Base-by-base conservation (phyloP, 192 early-diverging fungal genomes). In the Globomyces pollinis-pini region DNA sequence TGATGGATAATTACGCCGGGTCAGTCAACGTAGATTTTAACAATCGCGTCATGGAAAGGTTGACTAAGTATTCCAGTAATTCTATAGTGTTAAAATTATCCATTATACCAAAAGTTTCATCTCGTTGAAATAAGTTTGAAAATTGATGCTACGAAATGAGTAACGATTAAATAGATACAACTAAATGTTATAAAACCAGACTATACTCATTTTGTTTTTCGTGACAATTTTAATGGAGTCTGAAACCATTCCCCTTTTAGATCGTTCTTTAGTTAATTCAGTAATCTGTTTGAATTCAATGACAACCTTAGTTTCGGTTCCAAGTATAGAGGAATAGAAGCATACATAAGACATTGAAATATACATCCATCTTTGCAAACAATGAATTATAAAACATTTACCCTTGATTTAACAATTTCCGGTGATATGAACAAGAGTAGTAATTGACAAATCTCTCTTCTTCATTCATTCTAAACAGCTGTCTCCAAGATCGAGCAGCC, bases 301-400 rank as follows among this genome's bases (percentile, higher is more conserved):
- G 38, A 92, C 76, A 28, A 95, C 71, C 65, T 90, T 93, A 33
- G 93, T 96, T 66, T 99, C 96, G 3, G 84, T 78, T 1, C 91
- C 93, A 34, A 99, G 80, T 36, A 97, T 73, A 57, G 92, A 93
- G 18, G 93, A 92, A 71, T 99, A 91, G 64, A 98, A 99, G 76
- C 89, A 90, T 23, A 95, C 65, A 65, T 92, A 88, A 59, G 93
- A 89, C 63, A 91, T 84, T 47, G 88, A 91, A 38, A 99, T 81
- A 62, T 99, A 99, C 69, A 99, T 71, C 96, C 96, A 99, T 0
- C n/a, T n/a, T n/a, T n/a, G n/a, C n/a, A n/a, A n/a, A n/a, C n/a
- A n/a, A n/a, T n/a, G n/a, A n/a, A n/a, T n/a, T n/a, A n/a, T n/a
- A n/a, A n/a, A n/a, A n/a, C n/a, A n/a, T n/a, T n/a, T n/a, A n/a